phyloP scores from a whole-genome alignment of 192 early-diverging fungal species.

The Gaertneriomyces semiglobifer region DNA sequence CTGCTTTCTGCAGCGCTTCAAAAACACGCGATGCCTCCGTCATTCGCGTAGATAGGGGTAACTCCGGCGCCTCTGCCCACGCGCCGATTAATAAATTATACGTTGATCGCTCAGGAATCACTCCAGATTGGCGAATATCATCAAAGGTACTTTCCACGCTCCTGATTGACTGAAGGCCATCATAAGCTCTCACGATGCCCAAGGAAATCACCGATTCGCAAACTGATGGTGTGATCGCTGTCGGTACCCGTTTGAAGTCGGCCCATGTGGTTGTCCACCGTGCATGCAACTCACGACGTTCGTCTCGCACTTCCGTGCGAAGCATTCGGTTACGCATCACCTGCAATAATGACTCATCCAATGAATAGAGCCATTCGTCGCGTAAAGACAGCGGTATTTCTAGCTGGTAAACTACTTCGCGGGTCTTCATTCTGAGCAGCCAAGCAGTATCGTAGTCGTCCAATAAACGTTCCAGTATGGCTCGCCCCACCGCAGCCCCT shows the following conservation, averaged over 20 bases:
- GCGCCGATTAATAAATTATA: slow-evolving; percentile 19
- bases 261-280: slow-evolving; percentile 7
- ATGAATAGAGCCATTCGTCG: background rate
- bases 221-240: background rate
- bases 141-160: slow-evolving; percentile 4
- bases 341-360: slow-evolving; percentile 3
- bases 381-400: too few species aligned
- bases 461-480: background rate
- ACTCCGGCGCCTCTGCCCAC: background rate
- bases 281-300: slow-evolving; percentile 11
- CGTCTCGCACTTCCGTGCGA: background rate
- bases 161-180: slow-evolving; percentile 8
- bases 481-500: background rate
- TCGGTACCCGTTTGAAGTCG: slow-evolving; percentile 5
- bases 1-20: slow-evolving; percentile 11
- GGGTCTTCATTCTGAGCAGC: slow-evolving; percentile 1
- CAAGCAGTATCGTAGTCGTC: background rate
- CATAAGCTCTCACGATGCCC: background rate
- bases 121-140: slow-evolving; percentile 12
- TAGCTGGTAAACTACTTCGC: background rate
- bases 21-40: slow-evolving; percentile 2
- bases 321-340: background rate
- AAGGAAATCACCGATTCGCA: slow-evolving; percentile 7
- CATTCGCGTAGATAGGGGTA: background rate
- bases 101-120: slow-evolving; percentile 1